Evolutionary conservation across 2,329 filamentous ascomycete species (phyloP).

Genomic region (Leptosphaerulina australis): DNA sequence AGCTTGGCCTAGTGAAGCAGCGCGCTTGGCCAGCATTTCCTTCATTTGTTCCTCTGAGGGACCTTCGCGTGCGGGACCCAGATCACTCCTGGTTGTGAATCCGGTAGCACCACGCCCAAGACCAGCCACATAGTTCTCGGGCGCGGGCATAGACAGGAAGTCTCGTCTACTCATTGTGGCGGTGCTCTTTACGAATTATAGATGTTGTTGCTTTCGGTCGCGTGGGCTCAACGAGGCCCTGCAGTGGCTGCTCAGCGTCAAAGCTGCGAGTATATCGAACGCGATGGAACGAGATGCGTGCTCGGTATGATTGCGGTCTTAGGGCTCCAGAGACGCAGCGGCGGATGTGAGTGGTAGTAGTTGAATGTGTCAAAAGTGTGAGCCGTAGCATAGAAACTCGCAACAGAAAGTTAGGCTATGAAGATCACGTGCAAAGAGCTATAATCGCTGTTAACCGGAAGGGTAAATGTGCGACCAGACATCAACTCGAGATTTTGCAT

Average conservation of each 20-base stretch:
- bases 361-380: background rate
- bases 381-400: slow-evolving; percentile 10
- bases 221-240: slow-evolving; percentile 6
- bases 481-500: background rate
- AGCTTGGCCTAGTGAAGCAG: slow-evolving; percentile 77
- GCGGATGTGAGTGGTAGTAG: background rate
- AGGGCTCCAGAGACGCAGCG: background rate
- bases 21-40: slow-evolving; percentile 92
- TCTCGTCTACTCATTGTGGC: slow-evolving; percentile 71
- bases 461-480: slow-evolving; percentile 26
- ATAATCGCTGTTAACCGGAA: slow-evolving; percentile 26
- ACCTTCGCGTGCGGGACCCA: slow-evolving; percentile 92
- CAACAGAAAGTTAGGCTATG: slow-evolving; percentile 21
- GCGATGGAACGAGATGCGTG: background rate
- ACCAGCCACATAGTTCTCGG: slow-evolving; percentile 78
- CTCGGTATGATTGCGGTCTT: background rate
- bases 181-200: slow-evolving; percentile 9
- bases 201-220: slow-evolving; percentile 1
- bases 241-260: background rate
- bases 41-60: slow-evolving; percentile 98
- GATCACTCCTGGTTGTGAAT: slow-evolving; percentile 95
- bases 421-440: slow-evolving; percentile 29
- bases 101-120: slow-evolving; percentile 96
- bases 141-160: slow-evolving; percentile 80
- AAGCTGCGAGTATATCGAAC: background rate